phyloP scores from a whole-genome alignment of 2,329 filamentous ascomycete genomes.

The Colletotrichum nymphaeae region DNA sequence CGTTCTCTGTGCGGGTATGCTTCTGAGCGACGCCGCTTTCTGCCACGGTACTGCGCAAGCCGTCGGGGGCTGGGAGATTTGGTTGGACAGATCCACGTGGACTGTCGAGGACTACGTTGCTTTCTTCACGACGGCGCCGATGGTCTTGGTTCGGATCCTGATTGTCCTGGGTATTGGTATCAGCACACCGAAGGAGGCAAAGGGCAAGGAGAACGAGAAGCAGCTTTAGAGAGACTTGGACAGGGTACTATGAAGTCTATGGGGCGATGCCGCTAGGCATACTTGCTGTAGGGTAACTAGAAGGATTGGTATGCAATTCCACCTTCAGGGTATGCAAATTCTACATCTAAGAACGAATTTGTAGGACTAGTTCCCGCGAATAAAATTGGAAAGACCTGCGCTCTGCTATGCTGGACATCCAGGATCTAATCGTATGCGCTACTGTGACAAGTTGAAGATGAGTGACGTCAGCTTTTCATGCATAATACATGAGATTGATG shows the following conservation, averaged over 20 bases:
- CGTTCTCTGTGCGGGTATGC: conserved; percentile 48
- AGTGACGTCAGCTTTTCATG: not conserved
- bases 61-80: conserved; percentile 47
- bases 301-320: no score
- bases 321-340: not conserved
- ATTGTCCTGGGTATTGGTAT: conserved; percentile 45
- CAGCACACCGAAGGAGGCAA: not conserved
- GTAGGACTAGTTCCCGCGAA: not conserved
- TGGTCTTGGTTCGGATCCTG: conserved; percentile 43
- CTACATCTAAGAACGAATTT: not conserved
- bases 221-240: not conserved
- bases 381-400: not conserved
- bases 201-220: not conserved
- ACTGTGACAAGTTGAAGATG: not conserved
- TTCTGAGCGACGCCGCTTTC: conserved; percentile 47
- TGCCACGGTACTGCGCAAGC: conserved; percentile 45
- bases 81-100: conserved; percentile 41
- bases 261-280: no score
- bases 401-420: no score
- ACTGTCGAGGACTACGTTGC: conserved; percentile 43
- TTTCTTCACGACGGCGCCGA: conserved; percentile 41
- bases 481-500: not conserved
- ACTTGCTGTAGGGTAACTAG: no score
- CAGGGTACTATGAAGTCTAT: not conserved
- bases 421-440: not conserved